Evolutionary conservation across 768 basidiomycete species (phyloP), one percentile per base, ranked within the genome.

Genomic region (Russula griseocarnosa): DNA sequence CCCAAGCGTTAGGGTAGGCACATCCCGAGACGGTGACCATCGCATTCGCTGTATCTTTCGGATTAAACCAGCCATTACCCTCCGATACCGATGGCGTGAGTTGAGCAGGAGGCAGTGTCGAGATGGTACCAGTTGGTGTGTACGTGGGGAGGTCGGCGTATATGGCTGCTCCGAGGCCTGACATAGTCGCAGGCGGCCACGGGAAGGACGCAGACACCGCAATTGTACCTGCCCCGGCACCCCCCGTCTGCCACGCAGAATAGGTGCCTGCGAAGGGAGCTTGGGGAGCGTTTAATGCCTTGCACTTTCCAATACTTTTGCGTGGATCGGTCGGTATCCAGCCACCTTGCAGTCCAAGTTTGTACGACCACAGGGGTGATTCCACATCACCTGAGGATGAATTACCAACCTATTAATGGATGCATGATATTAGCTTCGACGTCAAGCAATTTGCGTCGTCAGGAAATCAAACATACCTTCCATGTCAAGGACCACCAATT

Each of bases 401-500:
- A 67, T 81, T 82, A 58, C 86, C 87, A 56, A 90, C 81, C 80
- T 79, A 67, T n/a, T 9, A 32, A 44, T 47, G 30, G 9, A 36
- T 28, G 32, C 49, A 65, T 14, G 46, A 44, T 51, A 67, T 55
- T 44, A 65, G 20, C 28, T 62, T 55, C 47, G 49, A 50, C 42
- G 51, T 54, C 46, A 61, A 59, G 40, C 30, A 49, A 18, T 36
- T 1, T 10, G 51, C 51, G 40, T 46, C 30, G 6, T 34, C 50
- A 10, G 32, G 3, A 57, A n/a, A 14, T n/a, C 22, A 24, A 11
- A 66, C 70, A 40, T 50, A 81, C 81, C 80, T 87, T 88, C 89
- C 88, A 89, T 9, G 86, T 88, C 88, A 88, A 90, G 79, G 82
- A 90, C 76, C 86, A 89, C 78, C 80, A 88, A 64, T 88, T 80